Evolutionary conservation across 2,329 filamentous ascomycete species (phyloP).

Genomic region (Arthroderma sp.): DNA sequence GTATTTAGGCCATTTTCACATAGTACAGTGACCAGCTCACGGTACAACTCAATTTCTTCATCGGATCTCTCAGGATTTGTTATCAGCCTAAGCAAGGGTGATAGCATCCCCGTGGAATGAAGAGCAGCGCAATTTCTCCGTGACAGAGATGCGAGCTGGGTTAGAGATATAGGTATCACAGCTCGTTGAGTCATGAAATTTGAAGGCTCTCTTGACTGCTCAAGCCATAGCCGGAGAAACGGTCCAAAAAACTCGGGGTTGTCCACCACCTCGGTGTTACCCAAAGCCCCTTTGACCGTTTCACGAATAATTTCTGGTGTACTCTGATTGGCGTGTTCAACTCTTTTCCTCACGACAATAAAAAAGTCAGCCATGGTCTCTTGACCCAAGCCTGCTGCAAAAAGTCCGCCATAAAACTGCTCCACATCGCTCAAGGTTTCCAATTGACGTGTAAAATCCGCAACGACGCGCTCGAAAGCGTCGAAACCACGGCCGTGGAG

Average conservation of each 20-base stretch:
- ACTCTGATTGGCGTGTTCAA: conserved; percentile 9
- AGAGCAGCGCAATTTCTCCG: conserved; percentile 56
- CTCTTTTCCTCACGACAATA: conserved; percentile 23
- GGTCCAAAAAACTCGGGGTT: conserved; percentile 27
- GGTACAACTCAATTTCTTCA: conserved; percentile 46
- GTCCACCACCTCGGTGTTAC: conserved; percentile 30
- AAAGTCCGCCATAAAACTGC: conserved; percentile 68
- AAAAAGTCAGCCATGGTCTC: conserved; percentile 60
- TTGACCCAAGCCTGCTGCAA: conserved; percentile 70
- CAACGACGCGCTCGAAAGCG: conserved; percentile 56
- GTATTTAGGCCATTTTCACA: conserved; percentile 67
- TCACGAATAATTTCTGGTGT: conserved; percentile 7
- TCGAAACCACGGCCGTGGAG: conserved; percentile 69
- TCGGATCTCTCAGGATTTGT: conserved; percentile 45
- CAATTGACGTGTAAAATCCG: conserved; percentile 51
- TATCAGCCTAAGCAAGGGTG: conserved; percentile 49
- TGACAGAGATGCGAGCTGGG: conserved; percentile 45
- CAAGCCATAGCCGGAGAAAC: conserved; percentile 39
- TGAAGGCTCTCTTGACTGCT: conserved; percentile 43
- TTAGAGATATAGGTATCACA: conserved; percentile 52
- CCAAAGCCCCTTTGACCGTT: conserved; percentile 25
- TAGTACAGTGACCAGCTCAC: conserved; percentile 51
- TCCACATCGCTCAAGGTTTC: conserved; percentile 31
- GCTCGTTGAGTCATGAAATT: conserved; percentile 29
- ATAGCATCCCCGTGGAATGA: conserved; percentile 59